These are phyloP conservation scores for Solanum medicagineum DNA, from an alignment of 257 asterid species.

Conservation along the genomic window DNA sequence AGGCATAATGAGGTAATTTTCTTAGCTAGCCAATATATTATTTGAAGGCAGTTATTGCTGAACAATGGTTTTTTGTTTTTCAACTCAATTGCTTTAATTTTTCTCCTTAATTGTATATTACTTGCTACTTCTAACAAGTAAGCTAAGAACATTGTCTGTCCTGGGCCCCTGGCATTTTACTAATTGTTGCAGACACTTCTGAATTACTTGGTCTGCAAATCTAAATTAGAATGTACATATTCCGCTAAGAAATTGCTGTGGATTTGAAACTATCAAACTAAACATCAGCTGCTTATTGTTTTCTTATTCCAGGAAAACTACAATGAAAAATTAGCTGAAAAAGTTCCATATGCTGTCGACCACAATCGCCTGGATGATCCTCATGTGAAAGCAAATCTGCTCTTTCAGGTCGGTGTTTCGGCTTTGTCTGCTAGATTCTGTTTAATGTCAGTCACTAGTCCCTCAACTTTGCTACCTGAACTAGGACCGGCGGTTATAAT, in stretches of 20 bases:
- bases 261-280: neutral
- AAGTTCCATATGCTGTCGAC: slow-evolving; percentile 71
- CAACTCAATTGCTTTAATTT: neutral
- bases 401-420: slow-evolving; percentile 58
- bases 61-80: neutral
- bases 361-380: slow-evolving; percentile 86
- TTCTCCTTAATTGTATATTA: neutral
- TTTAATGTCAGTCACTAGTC: neutral
- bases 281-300: neutral
- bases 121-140: neutral
- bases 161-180: neutral
- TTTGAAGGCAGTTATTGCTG: neutral
- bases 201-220: neutral
- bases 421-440: neutral
- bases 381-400: slow-evolving; percentile 94
- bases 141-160: neutral
- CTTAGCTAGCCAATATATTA: neutral
- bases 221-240: neutral
- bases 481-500: neutral
- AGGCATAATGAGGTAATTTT: slow-evolving; percentile 83
- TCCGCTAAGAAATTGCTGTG: neutral
- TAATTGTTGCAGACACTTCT: neutral
- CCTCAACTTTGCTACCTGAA: neutral
- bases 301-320: slow-evolving; percentile 45
- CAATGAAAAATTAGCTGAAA: slow-evolving; percentile 63